Evolutionary conservation across 331 rosid genomes (phyloP).

Genomic region (Stylosanthes scabra): DNA sequence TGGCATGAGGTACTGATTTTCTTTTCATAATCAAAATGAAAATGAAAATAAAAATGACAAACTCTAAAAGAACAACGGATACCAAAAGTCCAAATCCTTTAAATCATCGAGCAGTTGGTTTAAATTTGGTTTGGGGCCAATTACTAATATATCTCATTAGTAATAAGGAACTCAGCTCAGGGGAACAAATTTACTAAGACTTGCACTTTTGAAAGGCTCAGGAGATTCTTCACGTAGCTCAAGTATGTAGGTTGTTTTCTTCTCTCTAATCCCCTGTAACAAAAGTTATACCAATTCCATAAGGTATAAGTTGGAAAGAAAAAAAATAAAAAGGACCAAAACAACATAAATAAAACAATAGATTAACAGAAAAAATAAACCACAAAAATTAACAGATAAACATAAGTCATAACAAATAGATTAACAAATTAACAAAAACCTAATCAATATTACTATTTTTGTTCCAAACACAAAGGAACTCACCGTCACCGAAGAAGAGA

Average conservation of each 20-base stretch:
- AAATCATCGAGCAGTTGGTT: conserved; percentile 78
- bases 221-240: conserved; percentile 78
- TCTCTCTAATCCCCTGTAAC: conserved; percentile 90
- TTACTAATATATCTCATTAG: neutral
- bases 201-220: conserved; percentile 73
- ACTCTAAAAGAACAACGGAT: conserved; percentile 2
- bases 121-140: conserved; percentile 27
- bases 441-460: no score
- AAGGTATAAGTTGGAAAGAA: neutral
- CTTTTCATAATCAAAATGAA: neutral
- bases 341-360: no score
- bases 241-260: conserved; percentile 74
- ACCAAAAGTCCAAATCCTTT: conserved; percentile 86
- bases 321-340: neutral
- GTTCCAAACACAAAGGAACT: no score
- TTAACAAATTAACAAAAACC: no score
- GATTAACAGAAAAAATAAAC: no score
- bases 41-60: neutral
- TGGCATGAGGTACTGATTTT: neutral
- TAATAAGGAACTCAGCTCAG: neutral
- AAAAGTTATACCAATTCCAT: neutral
- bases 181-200: conserved; percentile 25
- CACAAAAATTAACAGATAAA: no score
- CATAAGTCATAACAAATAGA: no score
- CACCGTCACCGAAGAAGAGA: no score